A percentile compares a stretch with the other conserved stretches of the same genome.
phyloP scores from a whole-genome alignment of 2,329 filamentous ascomycete species.

The Phyllosticta citrichinensis region DNA sequence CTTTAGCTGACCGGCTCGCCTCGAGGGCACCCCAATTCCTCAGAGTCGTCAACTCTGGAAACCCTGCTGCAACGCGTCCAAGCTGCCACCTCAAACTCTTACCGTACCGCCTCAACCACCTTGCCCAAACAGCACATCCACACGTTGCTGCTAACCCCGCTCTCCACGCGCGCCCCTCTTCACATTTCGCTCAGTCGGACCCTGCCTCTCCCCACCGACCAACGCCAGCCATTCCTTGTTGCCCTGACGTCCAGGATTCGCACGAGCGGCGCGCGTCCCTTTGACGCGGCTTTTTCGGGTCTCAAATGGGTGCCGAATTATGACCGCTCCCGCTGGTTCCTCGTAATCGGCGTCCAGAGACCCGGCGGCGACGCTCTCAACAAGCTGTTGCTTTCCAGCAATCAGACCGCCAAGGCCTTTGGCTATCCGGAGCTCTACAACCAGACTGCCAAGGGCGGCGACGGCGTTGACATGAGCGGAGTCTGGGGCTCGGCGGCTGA shows the following conservation, averaged over 20 bases:
- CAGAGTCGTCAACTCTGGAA: slow-evolving; percentile 22
- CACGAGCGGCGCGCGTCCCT: slow-evolving; percentile 39
- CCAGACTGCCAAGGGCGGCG: slow-evolving; percentile 21
- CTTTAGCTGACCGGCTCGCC: slow-evolving; percentile 8
- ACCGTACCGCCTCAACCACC: slow-evolving; percentile 6
- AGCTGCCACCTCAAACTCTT: not conserved
- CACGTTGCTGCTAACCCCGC: slow-evolving; percentile 15
- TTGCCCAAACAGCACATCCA: not conserved
- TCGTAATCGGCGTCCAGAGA: slow-evolving; percentile 56
- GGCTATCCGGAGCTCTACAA: slow-evolving; percentile 63
- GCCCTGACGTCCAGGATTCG: slow-evolving; percentile 37
- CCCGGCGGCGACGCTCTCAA: slow-evolving; percentile 28
- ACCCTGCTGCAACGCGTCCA: slow-evolving; percentile 21
- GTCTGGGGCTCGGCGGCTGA: not conserved
- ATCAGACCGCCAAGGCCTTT: slow-evolving; percentile 49
- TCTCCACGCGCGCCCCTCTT: slow-evolving; percentile 54
- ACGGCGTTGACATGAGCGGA: slow-evolving; percentile 15
- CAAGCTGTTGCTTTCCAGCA: slow-evolving; percentile 55
- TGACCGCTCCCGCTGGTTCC: slow-evolving; percentile 65
- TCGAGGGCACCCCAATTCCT: slow-evolving; percentile 28
- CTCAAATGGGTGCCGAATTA: slow-evolving; percentile 59
- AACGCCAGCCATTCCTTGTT: slow-evolving; percentile 58
- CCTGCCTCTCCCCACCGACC: slow-evolving; percentile 60
- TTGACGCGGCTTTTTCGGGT: slow-evolving; percentile 33
- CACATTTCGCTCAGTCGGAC: slow-evolving; percentile 87